Base-by-base conservation (phyloP, 345 rosid species). In the Syzygium aqueum region DNA sequence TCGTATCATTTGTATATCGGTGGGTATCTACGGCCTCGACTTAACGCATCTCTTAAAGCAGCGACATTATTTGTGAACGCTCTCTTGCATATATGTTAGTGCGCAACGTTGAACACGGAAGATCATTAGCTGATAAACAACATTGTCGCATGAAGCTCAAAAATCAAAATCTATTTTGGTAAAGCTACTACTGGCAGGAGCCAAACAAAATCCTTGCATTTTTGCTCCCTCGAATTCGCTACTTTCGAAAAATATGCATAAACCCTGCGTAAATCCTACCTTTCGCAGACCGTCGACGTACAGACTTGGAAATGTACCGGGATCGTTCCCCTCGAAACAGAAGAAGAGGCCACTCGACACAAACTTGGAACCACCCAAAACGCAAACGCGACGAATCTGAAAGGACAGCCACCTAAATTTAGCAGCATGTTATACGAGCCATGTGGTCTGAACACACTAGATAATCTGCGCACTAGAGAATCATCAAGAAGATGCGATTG, bases 401-500 rank as follows among this genome's bases (percentile, higher is more conserved):
- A 73, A 19, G 49, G 49, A 19, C 1, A 6, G 49, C 80, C 80
- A 22, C 80, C 49, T 6, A 37, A 73, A 33, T 73, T 73, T 37
- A 73, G 49, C 49, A 0, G 80, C 49, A 3, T 19, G 80, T 5
- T 73, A 11, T 67, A 37, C 33, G 78, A 19, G 78, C 27, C 14
- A 73, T 5, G 49, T 10, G 80, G 49, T 37, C 49, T 4, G 49
- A 11, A 37, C 37, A 73, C 27, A 3, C 5, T 33, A 73, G 3
- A 22, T 73, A 10, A 10, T 37, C 49, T 73, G 80, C 49, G 0
- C 15, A 11, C 14, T 10, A 73, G 49, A 73, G 46, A 37, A 54
- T 28, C 87, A 16, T 82, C 73, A 92, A 63, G 88, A 88, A 84
- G 91, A 85, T 22, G 89, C 84, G 22, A 57, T 84, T 30, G 87